Conservation (phyloP, 495 filamentous ascomycete species). For the Neurospora hispaniola region DNA sequence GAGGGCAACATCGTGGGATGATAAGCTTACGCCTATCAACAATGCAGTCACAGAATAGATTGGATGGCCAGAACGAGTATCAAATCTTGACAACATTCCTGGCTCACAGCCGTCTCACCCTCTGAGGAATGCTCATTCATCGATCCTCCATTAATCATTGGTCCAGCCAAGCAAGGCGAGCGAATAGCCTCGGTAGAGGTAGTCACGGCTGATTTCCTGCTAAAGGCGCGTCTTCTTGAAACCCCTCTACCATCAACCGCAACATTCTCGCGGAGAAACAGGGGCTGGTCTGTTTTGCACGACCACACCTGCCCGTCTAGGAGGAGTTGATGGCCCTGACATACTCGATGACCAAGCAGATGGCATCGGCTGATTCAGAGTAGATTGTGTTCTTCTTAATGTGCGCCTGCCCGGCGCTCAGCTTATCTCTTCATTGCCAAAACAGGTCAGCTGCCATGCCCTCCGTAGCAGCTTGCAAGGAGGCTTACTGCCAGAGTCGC, state of each 20-base stretch:
- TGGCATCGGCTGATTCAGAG: conserved; percentile 43
- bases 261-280: background rate
- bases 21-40: background rate
- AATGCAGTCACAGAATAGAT: background rate
- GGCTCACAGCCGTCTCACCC: background rate
- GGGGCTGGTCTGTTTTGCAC: background rate
- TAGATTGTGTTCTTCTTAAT: conserved; percentile 50
- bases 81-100: background rate
- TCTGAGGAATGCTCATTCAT: background rate
- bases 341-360: conserved; percentile 49
- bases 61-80: background rate
- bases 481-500: conserved; percentile 43
- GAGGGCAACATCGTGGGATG: background rate
- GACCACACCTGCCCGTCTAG: background rate
- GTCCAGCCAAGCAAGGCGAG: background rate
- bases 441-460: conserved; percentile 48
- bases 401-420: conserved; percentile 39
- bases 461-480: conserved; percentile 32
- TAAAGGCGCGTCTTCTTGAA: background rate
- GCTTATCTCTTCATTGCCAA: conserved; percentile 53
- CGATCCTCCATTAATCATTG: background rate
- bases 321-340: conserved; percentile 33
- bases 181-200: background rate
- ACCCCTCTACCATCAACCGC: background rate
- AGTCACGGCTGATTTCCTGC: background rate